A percentile compares a stretch with the other conserved stretches of the same genome.
Conservation (phyloP, 2,329 filamentous ascomycete genomes). For the Fonsecaea pugnacius region DNA sequence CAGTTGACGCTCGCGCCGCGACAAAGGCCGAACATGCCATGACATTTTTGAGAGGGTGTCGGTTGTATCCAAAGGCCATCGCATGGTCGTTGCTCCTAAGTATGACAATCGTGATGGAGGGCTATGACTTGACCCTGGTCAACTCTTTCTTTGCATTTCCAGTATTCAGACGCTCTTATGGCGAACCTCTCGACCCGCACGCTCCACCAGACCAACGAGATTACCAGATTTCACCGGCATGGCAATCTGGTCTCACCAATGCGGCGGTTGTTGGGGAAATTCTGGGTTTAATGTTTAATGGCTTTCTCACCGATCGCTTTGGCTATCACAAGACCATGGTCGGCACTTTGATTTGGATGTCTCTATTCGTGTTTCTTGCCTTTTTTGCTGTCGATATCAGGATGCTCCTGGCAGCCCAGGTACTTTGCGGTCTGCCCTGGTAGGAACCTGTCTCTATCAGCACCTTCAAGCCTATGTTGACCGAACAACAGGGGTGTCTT, state of each 20-base stretch:
- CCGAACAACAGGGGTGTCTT: slow-evolving; percentile 44
- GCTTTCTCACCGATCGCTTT: slow-evolving; percentile 67
- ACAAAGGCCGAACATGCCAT: slow-evolving; percentile 39
- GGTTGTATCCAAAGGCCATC: slow-evolving; percentile 40
- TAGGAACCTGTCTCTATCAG: slow-evolving; percentile 1
- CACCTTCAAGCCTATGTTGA: not conserved
- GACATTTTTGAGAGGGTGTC: slow-evolving; percentile 37
- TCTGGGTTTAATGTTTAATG: slow-evolving; percentile 68
- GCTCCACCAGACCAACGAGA: slow-evolving; percentile 47
- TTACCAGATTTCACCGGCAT: slow-evolving; percentile 58
- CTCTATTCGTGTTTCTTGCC: slow-evolving; percentile 65
- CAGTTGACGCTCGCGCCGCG: slow-evolving; percentile 34
- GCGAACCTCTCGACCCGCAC: slow-evolving; percentile 33
- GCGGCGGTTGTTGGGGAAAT: slow-evolving; percentile 67
- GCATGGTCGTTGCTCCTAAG: slow-evolving; percentile 40
- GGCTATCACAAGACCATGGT: slow-evolving; percentile 71
- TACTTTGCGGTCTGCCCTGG: slow-evolving; percentile 67
- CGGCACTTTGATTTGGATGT: slow-evolving; percentile 58
- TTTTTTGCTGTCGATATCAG: slow-evolving; percentile 67
- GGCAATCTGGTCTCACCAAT: slow-evolving; percentile 63
- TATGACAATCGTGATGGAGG: slow-evolving; percentile 41
- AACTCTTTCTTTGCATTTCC: slow-evolving; percentile 42
- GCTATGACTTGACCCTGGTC: slow-evolving; percentile 40
- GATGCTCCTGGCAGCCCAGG: slow-evolving; percentile 64
- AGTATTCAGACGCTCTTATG: slow-evolving; percentile 42